A percentile compares a stretch with the other conserved stretches of the same genome.
Evolutionary conservation across 2,329 filamentous ascomycete species (phyloP).

Genomic region (Lithohypha guttulata): DNA sequence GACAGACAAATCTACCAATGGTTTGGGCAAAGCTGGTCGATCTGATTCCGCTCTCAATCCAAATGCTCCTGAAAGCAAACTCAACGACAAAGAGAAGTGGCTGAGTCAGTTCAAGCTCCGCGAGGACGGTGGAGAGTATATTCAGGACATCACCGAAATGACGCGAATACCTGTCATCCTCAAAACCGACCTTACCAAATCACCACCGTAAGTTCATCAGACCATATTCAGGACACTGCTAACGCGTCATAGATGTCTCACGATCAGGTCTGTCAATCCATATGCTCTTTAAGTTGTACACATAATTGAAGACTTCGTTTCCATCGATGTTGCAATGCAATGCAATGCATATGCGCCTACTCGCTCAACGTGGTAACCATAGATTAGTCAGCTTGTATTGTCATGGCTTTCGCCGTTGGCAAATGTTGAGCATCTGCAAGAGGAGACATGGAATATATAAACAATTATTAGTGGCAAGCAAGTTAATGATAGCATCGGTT

Average conservation of each 20-base stretch:
- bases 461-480: not conserved
- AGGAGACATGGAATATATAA: not conserved
- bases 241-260: slow-evolving; percentile 34
- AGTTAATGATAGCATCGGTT: not conserved
- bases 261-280: slow-evolving; percentile 42
- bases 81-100: slow-evolving; percentile 94
- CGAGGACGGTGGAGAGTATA: slow-evolving; percentile 89
- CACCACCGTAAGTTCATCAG: slow-evolving; percentile 75
- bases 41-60: slow-evolving; percentile 65
- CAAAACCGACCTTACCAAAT: slow-evolving; percentile 97
- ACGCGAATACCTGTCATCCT: slow-evolving; percentile 92
- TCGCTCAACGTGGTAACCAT: no score
- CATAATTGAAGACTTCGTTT: not conserved
- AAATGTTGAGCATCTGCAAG: not conserved
- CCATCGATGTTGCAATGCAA: not conserved
- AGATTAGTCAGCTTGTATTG: not conserved
- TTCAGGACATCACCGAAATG: slow-evolving; percentile 98
- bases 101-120: slow-evolving; percentile 77
- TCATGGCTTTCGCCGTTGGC: not conserved
- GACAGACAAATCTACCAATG: slow-evolving; percentile 80
- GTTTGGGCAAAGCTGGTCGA: slow-evolving; percentile 62
- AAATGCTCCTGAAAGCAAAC: slow-evolving; percentile 65
- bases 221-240: slow-evolving; percentile 15
- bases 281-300: slow-evolving; percentile 33
- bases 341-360: not conserved